phyloP scores from a whole-genome alignment of 2,329 filamentous ascomycete species.

The Neocatenulostroma microsporum region DNA sequence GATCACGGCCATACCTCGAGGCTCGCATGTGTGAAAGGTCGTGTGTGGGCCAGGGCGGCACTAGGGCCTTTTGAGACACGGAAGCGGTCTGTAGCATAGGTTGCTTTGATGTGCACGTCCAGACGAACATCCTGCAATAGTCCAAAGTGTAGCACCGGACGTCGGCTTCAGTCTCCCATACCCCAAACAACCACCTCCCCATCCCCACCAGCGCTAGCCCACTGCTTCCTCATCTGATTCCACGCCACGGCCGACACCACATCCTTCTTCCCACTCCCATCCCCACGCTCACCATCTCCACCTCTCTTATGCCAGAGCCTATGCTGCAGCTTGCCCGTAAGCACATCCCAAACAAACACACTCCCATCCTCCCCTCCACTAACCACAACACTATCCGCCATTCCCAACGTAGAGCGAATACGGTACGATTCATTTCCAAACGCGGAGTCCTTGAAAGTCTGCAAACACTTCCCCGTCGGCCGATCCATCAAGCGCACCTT shows the following conservation, averaged over 20 bases:
- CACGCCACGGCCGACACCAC: conserved; percentile 43
- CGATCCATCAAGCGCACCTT: conserved; percentile 75
- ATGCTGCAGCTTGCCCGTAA: conserved; percentile 62
- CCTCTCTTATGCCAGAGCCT: conserved; percentile 44
- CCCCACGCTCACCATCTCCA: conserved; percentile 15
- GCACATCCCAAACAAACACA: conserved; percentile 75
- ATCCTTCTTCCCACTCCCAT: conserved; percentile 37
- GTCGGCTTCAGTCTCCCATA: conserved; percentile 7
- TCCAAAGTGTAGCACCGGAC: too few species aligned
- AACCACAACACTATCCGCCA: conserved; percentile 68
- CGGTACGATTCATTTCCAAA: conserved; percentile 62
- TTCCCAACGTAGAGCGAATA: conserved; percentile 67
- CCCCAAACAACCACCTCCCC: conserved; percentile 34
- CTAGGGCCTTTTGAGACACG: too few species aligned
- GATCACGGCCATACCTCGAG: too few species aligned
- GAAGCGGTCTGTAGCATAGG: too few species aligned
- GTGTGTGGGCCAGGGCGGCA: too few species aligned
- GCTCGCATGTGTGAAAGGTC: too few species aligned
- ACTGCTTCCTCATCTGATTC: conserved; percentile 39
- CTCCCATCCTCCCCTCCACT: conserved; percentile 72
- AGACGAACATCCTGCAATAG: too few species aligned
- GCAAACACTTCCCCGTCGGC: conserved; percentile 62
- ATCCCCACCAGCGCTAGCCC: conserved; percentile 44
- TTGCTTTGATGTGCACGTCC: too few species aligned
- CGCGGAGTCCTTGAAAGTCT: conserved; percentile 55